Percentiles rank a stretch among this genome's conserved stretches.
Conservation (phyloP, 78 protist genomes). For the Cavenderia fasciculata region DNA sequence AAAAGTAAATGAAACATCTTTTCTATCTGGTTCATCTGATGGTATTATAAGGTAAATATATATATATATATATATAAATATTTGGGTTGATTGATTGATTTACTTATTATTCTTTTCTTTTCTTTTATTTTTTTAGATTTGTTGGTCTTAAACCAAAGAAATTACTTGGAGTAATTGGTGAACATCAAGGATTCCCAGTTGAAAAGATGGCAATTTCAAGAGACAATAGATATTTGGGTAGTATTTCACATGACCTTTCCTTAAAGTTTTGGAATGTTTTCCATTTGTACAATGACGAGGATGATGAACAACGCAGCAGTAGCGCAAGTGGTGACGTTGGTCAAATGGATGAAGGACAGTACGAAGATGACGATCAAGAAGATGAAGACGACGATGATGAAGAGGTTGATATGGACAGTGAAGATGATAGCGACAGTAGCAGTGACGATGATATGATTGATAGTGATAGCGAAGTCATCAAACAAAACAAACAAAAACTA, state of each 20-base stretch:
- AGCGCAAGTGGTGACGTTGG: not conserved
- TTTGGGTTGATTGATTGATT: not conserved
- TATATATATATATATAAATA: not conserved
- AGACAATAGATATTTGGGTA: constrained; percentile 60
- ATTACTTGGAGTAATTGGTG: constrained; percentile 63
- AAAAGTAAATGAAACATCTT: constrained; percentile 15
- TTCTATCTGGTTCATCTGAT: constrained; percentile 68
- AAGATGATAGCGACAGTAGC: not conserved
- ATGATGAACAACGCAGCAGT: not conserved
- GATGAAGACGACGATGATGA: constrained; percentile 3
- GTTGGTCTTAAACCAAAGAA: constrained; percentile 57
- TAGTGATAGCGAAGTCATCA: not conserved
- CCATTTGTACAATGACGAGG: constrained; percentile 43
- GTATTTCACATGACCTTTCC: constrained; percentile 61
- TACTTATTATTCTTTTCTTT: not conserved
- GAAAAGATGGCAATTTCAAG: constrained; percentile 53
- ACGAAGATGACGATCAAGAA: constrained; percentile 16
- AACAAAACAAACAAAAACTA: not conserved
- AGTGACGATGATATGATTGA: constrained; percentile 7
- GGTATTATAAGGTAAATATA: constrained; percentile 36
- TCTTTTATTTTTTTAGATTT: not conserved
- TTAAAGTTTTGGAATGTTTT: constrained; percentile 70
- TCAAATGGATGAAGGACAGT: not conserved
- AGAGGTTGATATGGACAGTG: constrained; percentile 10
- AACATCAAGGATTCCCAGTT: constrained; percentile 55